Base-by-base conservation (phyloP, 2,329 filamentous ascomycete species). In the Hirsutella thompsonii region DNA sequence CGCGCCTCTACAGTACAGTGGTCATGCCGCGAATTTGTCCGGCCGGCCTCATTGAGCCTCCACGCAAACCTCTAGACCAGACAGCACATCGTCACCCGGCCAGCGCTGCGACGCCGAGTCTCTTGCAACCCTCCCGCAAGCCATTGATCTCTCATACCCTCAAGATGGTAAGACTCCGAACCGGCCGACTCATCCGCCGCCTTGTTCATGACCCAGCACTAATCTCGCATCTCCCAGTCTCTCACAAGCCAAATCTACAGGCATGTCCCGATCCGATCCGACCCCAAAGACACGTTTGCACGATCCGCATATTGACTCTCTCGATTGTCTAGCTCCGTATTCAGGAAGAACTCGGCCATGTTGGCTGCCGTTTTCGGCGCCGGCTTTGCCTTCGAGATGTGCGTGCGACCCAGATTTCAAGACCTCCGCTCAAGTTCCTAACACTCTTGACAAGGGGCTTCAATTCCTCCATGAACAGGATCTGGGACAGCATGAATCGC, bases 381-480 rank as follows among this genome's bases (percentile, higher is more conserved):
- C 51, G 90, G 89, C 52, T 98, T 98, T 60, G 85, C 74, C 49
- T 88, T 94, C 61, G 87, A 96, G 72, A 75, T 98, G 92, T 98
- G 78, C 60, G 28, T 68, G 48, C 36, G 37, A 47, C 40, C 38
- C 29, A 5, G 16, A 32, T 43, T 33, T 37, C 20, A 4, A 23
- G 20, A 21, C 21, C 20, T n/a, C n/a, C n/a, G n/a, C 20, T 14
- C 21, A n/a, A 28, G 3, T 46, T n/a, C 14, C 32, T 34, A 39
- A 40, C 46, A 49, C 51, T 47, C 49, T 38, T 42, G 37, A 42
- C 57, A 57, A 96, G 92, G 63, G 76, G 73, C 55, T 96, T 86
- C 66, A 88, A 96, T 68, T 76, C 76, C 44, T 66, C 68, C 56
- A 83, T 90, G 65, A 83, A 94, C 68, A 81, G 72, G 62, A 58